A percentile compares a stretch with the other conserved stretches of the same genome.
Evolutionary conservation across 768 basidiomycete genomes (phyloP).

Genomic region (Boletus subparvulus): DNA sequence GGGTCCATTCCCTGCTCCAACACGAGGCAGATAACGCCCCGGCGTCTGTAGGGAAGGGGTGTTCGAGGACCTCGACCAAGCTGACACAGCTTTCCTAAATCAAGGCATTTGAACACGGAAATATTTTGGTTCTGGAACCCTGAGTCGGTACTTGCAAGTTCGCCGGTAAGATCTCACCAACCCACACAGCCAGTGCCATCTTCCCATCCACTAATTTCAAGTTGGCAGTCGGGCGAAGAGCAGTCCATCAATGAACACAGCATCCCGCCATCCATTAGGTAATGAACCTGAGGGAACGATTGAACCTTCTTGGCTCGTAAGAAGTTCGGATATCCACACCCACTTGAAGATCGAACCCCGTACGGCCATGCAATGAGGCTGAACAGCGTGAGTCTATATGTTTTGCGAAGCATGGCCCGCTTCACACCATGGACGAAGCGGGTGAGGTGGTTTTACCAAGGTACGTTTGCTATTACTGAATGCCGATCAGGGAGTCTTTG

Average conservation of each 20-base stretch:
- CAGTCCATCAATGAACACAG: slow-evolving; percentile 13
- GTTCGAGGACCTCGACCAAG: slow-evolving; percentile 16
- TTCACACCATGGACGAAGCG: slow-evolving; percentile 4
- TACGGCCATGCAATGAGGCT: slow-evolving; percentile 11
- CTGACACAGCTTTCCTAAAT: slow-evolving; percentile 13
- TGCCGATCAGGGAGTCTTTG: slow-evolving; percentile 7
- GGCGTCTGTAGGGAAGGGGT: slow-evolving; percentile 29
- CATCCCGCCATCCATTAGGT: slow-evolving; percentile 17
- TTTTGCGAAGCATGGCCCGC: not conserved
- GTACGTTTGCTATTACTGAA: not conserved
- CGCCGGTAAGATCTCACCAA: not conserved
- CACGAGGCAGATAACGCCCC: slow-evolving; percentile 31
- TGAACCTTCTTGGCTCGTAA: not conserved
- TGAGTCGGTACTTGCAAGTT: slow-evolving; percentile 1
- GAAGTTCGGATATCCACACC: not conserved
- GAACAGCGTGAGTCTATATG: not conserved
- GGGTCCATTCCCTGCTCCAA: not conserved
- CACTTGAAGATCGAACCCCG: not conserved
- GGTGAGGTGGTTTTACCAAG: slow-evolving; percentile 4
- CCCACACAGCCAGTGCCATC: not conserved
- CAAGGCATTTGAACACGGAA: not conserved
- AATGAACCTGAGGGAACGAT: not conserved
- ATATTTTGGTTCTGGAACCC: slow-evolving; percentile 7
- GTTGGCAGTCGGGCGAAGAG: slow-evolving; percentile 4
- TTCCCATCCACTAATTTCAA: slow-evolving; percentile 6